Evolutionary conservation across 148 eudicot genomes (phyloP), one percentile per base, ranked within the genome.

Genomic region (Cornus florida): DNA sequence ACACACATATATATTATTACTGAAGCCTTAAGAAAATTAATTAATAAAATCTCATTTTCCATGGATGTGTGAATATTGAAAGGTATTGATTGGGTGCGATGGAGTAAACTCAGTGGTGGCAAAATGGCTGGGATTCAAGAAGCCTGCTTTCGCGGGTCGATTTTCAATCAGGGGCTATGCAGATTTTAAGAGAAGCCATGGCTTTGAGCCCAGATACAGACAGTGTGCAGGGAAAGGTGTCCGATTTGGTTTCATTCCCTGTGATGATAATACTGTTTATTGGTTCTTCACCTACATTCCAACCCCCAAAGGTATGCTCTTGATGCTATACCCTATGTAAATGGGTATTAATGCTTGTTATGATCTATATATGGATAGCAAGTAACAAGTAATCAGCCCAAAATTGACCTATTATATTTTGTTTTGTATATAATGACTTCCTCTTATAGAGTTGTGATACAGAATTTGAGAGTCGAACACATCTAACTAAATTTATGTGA

Each of bases 41-140:
- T 57, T 57, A 14, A 3, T 62, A 17, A 19, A 6, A 62, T 17
- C 23, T 62, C 23, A 62, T n/a, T 4, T 7, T 20, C 23, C 9
- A 62, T 62, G 22, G 22, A 62, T 62, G 23, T 62, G 66, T 46
- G 69, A 46, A 28, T 65, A 28, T 28, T 28, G 71, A 23, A 79
- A 87, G 92, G 92, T 83, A 0, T 48, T 91, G 57, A 83, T 90
- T 46, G 95, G 95, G 41, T 88, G 91, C 62, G 92, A 91, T 74
- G 92, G 95, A 57, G 89, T 90, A 74, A 87, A 84, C 80, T 91
- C 93, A 10, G 82, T 75, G 76, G 93, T 90, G 77, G 84, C 88
- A 31, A 85, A 83, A 14, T 86, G 84, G 83, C 75, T 91, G 10
- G 93, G 91, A n/a, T 78, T 88, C 70, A 82, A 83, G 78, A 82